Base-by-base conservation (phyloP, 345 rosid genomes). In the Hibiscus mutabilis region DNA sequence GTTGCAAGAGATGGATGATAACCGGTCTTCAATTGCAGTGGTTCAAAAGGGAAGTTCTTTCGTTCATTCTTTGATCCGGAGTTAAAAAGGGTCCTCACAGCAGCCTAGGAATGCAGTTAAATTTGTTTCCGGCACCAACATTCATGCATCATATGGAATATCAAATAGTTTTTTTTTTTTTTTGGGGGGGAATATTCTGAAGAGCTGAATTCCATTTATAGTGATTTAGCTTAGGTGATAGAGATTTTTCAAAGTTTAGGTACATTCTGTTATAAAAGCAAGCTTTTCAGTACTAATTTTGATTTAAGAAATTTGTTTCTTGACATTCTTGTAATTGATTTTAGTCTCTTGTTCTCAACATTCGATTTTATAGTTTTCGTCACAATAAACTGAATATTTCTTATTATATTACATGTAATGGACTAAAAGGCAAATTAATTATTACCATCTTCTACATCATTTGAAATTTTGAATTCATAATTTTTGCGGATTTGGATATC, bases 41-140 rank as follows among this genome's bases (percentile, higher is more conserved):
- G 65, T 11, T 9, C 52, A 49, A 25, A 51, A 3, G 60, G 31
- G 66, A 57, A 71, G 64, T 53, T 61, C 47, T 22, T 49, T 27
- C 80, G 77, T 69, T 80, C 78, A 79, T 85, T 77, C 80, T 64
- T 85, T 73, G 66, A 68, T 49, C 18, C 19, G 19, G 19, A 15
- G 21, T 49, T 49, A 49, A 49, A 49, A n/a, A 15, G 55, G 55
- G 19, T 16, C n/a, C 19, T 49, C 55, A 49, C 55, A 49, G 18
- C 8, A 49, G 55, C 55, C 53, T 49, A 16, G 19, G 53, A 49
- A 3, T 49, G 53, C 53, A 3, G n/a, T 49, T 15, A 49, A 49
- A 49, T 11, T 42, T 42, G 46, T 42, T 42, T 42, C 46, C 13
- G 11, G 2, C 11, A 1, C 42, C 42, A 37, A 37, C 42, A 37